These are phyloP conservation scores for Vitis hybrid DNA, from an alignment of 177 flowering plant genomes.

Conservation along the genomic window DNA sequence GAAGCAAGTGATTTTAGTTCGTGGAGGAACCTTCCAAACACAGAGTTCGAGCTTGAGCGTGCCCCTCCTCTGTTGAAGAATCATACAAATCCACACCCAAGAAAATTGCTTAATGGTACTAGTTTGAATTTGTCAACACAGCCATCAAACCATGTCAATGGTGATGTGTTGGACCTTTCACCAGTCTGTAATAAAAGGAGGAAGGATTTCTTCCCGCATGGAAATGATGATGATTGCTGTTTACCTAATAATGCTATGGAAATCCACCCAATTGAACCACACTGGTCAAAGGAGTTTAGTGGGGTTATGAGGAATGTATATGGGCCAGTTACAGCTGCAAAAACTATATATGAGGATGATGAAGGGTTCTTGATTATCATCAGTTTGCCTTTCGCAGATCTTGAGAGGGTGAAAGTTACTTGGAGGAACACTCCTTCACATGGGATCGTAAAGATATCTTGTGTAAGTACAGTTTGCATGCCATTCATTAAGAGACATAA, in stretches of 20 bases:
- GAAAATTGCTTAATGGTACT: constrained; percentile 24
- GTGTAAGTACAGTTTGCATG: constrained; percentile 26
- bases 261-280: constrained; percentile 32
- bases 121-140: constrained; percentile 26
- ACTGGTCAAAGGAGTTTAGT: constrained; percentile 42
- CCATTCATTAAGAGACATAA: constrained; percentile 28
- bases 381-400: constrained; percentile 46
- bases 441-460: constrained; percentile 28
- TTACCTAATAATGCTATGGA: constrained; percentile 24
- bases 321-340: constrained; percentile 39
- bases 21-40: constrained; percentile 32
- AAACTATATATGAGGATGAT: constrained; percentile 32
- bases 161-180: constrained; percentile 37
- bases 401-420: constrained; percentile 27
- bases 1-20: constrained; percentile 34
- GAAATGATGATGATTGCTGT: constrained; percentile 31
- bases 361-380: constrained; percentile 29
- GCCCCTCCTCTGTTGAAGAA: constrained; percentile 14
- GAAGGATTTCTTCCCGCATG: constrained; percentile 31
- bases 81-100: constrained; percentile 14
- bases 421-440: constrained; percentile 28
- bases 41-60: constrained; percentile 34
- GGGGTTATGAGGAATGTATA: constrained; percentile 41
- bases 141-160: constrained; percentile 22
- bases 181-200: constrained; percentile 32